Base-by-base conservation (phyloP, 148 eudicot genomes). In the Amaranthus hypochondriacus region DNA sequence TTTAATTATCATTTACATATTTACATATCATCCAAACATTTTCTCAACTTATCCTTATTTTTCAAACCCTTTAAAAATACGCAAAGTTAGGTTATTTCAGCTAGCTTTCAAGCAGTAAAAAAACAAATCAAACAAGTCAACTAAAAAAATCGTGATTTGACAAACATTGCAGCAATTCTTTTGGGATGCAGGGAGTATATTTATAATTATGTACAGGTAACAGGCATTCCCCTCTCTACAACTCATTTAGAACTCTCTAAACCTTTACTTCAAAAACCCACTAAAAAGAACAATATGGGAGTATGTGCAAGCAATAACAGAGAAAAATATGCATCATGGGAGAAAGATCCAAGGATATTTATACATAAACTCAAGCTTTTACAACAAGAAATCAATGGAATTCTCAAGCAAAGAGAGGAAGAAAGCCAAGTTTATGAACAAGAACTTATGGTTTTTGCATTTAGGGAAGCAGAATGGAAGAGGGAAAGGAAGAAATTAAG, bases 381-480 rank as follows among this genome's bases (percentile, higher is more conserved):
- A 0, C 87, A 87, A 28, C 69, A 81, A 51, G 89, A 92, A 71
- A 71, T 90, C 4, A 80, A 68, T 48, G 91, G 73, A n/a, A 54
- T 92, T 10, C 72, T 86, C 82, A 46, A 81, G 78, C 83, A 81
- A 48, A 81, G 92, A 48, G 95, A 89, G 70, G 79, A 70, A 10
- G 97, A 92, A 70, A 77, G 75, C 48, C 75, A 83, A 15, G 86
- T 73, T 0, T 85, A 88, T 62, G 96, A 88, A 83, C 65, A 77
- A 4, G 87, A 86, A 66, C 72, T 82, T 48, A 72, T 86, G 91
- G 77, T 69, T 15, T 81, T 78, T 48, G 80, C 81, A 7, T 61
- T 79, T 47, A 90, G 86, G 78, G 89, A 92, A 64, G 82, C 79
- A 0, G 91, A 83, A 77, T 92, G 97, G 97, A 88, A 73, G 78